Evolutionary conservation across 1,139 yeast species (phyloP).

Genomic region (Pichia sp.): DNA sequence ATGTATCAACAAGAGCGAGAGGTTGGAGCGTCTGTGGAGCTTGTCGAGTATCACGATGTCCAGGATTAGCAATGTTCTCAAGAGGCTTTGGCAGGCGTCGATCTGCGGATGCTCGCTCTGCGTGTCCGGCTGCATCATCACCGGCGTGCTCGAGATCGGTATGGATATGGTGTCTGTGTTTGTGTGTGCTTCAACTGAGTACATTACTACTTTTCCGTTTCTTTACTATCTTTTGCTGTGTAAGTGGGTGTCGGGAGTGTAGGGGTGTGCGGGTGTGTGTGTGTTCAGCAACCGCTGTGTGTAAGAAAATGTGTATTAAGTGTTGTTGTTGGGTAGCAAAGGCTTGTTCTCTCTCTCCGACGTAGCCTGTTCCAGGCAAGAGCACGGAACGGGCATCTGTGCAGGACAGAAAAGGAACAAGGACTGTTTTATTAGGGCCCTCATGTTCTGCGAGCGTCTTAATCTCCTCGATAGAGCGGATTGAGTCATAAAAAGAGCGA

Average conservation of each 20-base stretch:
- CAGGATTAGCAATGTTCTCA: slow-evolving; percentile 6
- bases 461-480: background rate
- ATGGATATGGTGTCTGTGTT: background rate
- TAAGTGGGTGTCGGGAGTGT: background rate
- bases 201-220: background rate
- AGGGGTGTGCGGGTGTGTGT: background rate
- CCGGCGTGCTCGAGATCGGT: background rate
- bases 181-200: slow-evolving; percentile 1
- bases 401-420: background rate
- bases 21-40: slow-evolving; percentile 7
- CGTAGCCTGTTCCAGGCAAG: too few species aligned
- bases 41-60: slow-evolving; percentile 12
- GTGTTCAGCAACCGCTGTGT: background rate
- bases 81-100: background rate
- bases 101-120: background rate
- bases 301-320: background rate
- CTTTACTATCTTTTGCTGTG: background rate
- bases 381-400: background rate
- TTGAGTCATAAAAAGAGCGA: background rate
- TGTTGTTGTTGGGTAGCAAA: background rate
- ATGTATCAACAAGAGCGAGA: slow-evolving; percentile 11
- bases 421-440: background rate
- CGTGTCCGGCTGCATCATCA: background rate
- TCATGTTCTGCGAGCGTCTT: background rate
- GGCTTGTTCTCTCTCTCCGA: background rate